Conservation (phyloP, 2,329 filamentous ascomycete species). For the Chaetomium sp. region DNA sequence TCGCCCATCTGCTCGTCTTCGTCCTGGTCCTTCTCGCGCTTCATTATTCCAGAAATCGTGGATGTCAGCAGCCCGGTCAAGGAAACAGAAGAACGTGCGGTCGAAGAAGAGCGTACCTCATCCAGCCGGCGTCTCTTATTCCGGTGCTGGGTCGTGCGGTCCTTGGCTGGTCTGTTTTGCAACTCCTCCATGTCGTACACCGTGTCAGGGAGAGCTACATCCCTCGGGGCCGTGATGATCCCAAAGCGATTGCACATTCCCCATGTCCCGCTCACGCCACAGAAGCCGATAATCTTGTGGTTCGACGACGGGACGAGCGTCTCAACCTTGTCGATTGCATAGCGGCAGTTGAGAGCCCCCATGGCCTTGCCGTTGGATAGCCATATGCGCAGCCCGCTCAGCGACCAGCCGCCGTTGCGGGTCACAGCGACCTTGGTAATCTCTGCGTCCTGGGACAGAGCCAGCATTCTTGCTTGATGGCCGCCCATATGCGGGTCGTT, state of each 20-base stretch:
- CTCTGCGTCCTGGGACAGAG: slow-evolving; percentile 21
- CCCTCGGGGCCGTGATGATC: slow-evolving; percentile 39
- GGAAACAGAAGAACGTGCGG: neutral
- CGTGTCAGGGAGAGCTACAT: slow-evolving; percentile 33
- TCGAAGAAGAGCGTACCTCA: neutral
- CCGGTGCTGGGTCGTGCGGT: neutral
- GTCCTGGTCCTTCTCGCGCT: neutral
- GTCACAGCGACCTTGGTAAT: slow-evolving; percentile 30
- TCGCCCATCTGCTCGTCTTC: neutral
- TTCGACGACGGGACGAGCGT: slow-evolving; percentile 5
- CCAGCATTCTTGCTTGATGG: slow-evolving; percentile 26
- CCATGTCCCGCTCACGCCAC: slow-evolving; percentile 30
- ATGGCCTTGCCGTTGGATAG: slow-evolving; percentile 15
- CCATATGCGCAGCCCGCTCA: slow-evolving; percentile 15
- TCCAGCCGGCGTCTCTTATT: slow-evolving; percentile 2
- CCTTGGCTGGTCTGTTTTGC: slow-evolving; percentile 27
- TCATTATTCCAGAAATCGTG: neutral
- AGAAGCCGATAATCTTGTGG: slow-evolving; percentile 42
- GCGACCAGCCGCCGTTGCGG: neutral
- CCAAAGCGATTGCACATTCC: slow-evolving; percentile 37
- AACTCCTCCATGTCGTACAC: slow-evolving; percentile 39
- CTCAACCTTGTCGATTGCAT: neutral
- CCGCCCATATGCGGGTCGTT: slow-evolving; percentile 26
- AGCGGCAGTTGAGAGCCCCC: slow-evolving; percentile 11
- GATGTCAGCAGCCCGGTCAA: neutral